phyloP scores from a whole-genome alignment of 805 yeast genomes.

The Limtongozyma cylindracea region DNA sequence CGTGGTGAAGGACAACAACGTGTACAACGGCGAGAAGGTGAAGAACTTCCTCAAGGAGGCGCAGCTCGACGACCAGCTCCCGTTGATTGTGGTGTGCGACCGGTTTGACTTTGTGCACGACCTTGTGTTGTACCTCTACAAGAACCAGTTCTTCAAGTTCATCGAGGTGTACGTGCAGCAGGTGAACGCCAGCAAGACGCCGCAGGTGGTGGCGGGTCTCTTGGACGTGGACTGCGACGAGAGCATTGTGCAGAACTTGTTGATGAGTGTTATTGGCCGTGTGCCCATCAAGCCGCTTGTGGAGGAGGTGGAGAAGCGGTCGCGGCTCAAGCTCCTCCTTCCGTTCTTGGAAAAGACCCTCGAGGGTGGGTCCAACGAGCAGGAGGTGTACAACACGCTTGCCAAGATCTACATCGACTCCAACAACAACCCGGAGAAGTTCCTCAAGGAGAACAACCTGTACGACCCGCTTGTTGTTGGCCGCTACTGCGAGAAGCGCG shows the following conservation, averaged over 20 bases:
- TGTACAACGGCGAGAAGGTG: constrained; percentile 91
- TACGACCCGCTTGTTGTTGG: constrained; percentile 94
- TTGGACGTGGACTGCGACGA: constrained; percentile 97
- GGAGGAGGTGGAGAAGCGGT: constrained; percentile 88
- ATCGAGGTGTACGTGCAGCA: constrained; percentile 96
- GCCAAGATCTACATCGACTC: constrained; percentile 97
- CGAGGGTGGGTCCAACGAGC: constrained; percentile 65
- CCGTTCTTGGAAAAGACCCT: constrained; percentile 86
- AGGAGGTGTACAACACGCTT: constrained; percentile 78
- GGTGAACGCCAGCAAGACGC: constrained; percentile 87
- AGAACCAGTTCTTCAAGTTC: constrained; percentile 85
- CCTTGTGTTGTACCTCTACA: constrained; percentile 77
- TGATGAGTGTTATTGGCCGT: constrained; percentile 75
- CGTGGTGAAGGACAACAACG: constrained; percentile 79
- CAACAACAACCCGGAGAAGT: constrained; percentile 92
- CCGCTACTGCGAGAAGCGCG: constrained; percentile 96
- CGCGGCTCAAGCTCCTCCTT: constrained; percentile 69
- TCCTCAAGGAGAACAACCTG: constrained; percentile 69
- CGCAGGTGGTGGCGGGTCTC: constrained; percentile 90
- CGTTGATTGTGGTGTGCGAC: constrained; percentile 90
- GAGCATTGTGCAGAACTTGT: constrained; percentile 50
- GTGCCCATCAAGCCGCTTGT: constrained; percentile 82
- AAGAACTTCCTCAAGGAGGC: constrained; percentile 93
- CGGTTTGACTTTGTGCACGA: constrained; percentile 82
- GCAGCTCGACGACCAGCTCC: constrained; percentile 81